Conservation (phyloP, 139 green algal genomes). For the Nannochloris sp. region DNA sequence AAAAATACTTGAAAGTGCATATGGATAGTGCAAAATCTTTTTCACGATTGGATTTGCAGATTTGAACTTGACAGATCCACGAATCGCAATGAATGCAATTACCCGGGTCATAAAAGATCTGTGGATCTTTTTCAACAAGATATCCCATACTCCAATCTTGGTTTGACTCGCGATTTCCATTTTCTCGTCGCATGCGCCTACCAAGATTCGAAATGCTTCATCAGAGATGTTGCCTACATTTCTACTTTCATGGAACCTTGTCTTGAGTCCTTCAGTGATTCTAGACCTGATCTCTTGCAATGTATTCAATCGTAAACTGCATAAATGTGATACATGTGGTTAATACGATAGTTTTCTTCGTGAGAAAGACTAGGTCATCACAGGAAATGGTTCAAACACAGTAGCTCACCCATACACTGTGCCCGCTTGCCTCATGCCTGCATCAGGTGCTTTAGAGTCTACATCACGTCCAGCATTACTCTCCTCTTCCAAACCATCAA, state of each 20-base stretch:
- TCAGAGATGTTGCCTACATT: constrained; percentile 45
- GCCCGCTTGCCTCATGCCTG: neutral
- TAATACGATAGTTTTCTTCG: too few relatives aligned
- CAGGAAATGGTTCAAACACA: too few relatives aligned
- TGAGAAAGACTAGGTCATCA: too few relatives aligned
- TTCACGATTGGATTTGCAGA: too few relatives aligned
- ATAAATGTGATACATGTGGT: too few relatives aligned
- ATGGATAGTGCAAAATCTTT: constrained; percentile 14
- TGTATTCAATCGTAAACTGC: constrained; percentile 3
- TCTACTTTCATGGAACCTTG: constrained; percentile 64
- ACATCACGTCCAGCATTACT: neutral
- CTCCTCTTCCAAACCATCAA: neutral
- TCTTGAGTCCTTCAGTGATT: constrained; percentile 60
- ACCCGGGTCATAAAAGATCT: too few relatives aligned
- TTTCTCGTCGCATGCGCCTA: constrained; percentile 49
- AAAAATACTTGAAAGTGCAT: constrained; percentile 16
- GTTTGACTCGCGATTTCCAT: constrained; percentile 31
- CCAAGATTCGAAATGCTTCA: constrained; percentile 58
- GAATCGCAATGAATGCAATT: too few relatives aligned
- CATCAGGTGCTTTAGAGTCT: neutral
- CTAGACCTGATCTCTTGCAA: constrained; percentile 32
- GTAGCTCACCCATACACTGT: too few relatives aligned
- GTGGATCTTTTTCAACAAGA: too few relatives aligned
- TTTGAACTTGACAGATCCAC: too few relatives aligned
- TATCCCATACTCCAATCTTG: constrained; percentile 29